Percentiles rank a stretch among this genome's conserved stretches.
These are phyloP conservation scores for Mucor racemosus DNA, from an alignment of 371 early-diverging fungal species.

Conservation along the genomic window DNA sequence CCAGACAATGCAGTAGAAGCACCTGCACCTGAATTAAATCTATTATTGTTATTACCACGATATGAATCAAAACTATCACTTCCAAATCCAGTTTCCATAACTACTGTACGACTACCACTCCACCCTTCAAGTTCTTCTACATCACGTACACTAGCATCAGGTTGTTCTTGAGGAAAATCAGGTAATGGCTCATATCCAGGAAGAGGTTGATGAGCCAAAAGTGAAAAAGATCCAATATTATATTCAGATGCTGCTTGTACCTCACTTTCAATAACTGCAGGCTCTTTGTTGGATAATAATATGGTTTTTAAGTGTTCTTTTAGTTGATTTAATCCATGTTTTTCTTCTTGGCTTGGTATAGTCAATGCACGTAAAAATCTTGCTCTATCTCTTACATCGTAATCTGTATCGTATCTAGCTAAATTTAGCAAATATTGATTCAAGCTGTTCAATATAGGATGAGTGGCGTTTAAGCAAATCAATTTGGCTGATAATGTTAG, in stretches of 20 bases:
- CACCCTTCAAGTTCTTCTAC: slow-evolving; percentile 53
- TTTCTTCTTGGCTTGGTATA: slow-evolving; percentile 47
- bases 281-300: slow-evolving; percentile 56
- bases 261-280: slow-evolving; percentile 51
- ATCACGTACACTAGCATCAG: slow-evolving; percentile 71
- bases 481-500: slow-evolving; percentile 82
- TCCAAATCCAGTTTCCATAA: slow-evolving; percentile 61
- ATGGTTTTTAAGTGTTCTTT: slow-evolving; percentile 54
- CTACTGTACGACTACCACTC: slow-evolving; percentile 47
- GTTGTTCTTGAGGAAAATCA: slow-evolving; percentile 78
- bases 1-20: slow-evolving; percentile 52
- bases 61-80: slow-evolving; percentile 48
- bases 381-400: slow-evolving; percentile 91
- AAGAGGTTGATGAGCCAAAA: slow-evolving; percentile 72
- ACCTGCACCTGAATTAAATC: slow-evolving; percentile 18
- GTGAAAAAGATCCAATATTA: slow-evolving; percentile 83
- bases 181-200: slow-evolving; percentile 83
- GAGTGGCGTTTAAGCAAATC: slow-evolving; percentile 52
- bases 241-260: slow-evolving; percentile 49
- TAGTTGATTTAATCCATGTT: slow-evolving; percentile 45
- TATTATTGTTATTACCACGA: slow-evolving; percentile 35
- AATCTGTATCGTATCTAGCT: slow-evolving; percentile 87
- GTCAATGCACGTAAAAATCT: slow-evolving; percentile 80
- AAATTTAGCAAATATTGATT: slow-evolving; percentile 81
- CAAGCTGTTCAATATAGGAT: slow-evolving; percentile 53